Base-by-base conservation (phyloP, 805 yeast genomes). In the Torulaspora gathmanii region DNA sequence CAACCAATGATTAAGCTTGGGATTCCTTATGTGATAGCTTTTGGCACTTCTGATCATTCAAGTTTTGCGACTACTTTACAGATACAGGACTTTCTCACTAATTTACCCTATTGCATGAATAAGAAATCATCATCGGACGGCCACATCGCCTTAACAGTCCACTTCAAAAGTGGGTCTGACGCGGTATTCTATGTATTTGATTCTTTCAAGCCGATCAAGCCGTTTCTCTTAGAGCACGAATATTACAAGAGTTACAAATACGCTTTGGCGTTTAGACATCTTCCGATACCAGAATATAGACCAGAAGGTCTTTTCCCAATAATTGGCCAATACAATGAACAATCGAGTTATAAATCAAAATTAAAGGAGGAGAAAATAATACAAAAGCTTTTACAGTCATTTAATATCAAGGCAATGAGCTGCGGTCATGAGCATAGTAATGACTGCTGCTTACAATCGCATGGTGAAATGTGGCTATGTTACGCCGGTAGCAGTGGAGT, bases 401-500 rank as follows among this genome's bases (percentile, higher is more conserved):
- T 73, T 3, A 77, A 79, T 1, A 78, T 82, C 2, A 67, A 71
- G 34, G 81, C 75, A 0, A 71, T 77, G 2, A 73, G 82, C 45
- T 84, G 80, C 22, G 88, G 88, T 0, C 83, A 80, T 49, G 87
- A 82, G 52, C 86, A 82, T 58, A 76, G 78, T 42, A 82, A 82
- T 57, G 87, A 82, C 47, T 82, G 76, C 56, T 82, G 88, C 58
- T 60, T 71, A 27, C 74, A 75, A 42, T 49, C 62, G 1, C 58
- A 57, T 26, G 55, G 56, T 45, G 73, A 63, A 50, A 64, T 67
- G 42, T 79, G 85, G 84, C 62, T 82, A 49, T 82, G 88, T 56
- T 82, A 79, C 56, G 84, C 85, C 1, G 86, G 86, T 19, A 78
- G 76, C 1, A 70, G 73, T 10, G 86, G 86, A 12, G 82, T 79